phyloP scores from a whole-genome alignment of 352 stramenopile genomes.

The Phytophthora pisi region DNA sequence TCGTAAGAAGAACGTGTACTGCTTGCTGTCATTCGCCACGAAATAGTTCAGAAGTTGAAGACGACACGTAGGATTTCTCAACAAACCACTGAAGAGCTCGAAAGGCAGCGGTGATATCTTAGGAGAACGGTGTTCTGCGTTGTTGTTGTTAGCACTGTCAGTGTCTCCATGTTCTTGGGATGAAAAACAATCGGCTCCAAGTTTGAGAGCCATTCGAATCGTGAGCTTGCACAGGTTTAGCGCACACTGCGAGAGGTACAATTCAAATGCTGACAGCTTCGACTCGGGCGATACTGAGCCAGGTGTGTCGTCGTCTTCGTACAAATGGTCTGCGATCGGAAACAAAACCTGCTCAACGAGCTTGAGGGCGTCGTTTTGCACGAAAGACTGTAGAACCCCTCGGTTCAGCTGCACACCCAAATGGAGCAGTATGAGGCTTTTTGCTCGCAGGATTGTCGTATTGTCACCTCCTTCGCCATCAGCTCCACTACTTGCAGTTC shows the following conservation, averaged over 20 bases:
- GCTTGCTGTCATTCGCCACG: constrained; percentile 56
- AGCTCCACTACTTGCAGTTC: neutral
- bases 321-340: constrained; percentile 32
- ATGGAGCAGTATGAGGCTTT: constrained; percentile 67
- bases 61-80: constrained; percentile 56
- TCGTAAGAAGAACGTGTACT: constrained; percentile 73
- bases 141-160: constrained; percentile 20
- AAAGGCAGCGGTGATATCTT: constrained; percentile 57
- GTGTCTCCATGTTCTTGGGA: constrained; percentile 33
- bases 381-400: constrained; percentile 45
- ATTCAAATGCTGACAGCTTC: constrained; percentile 35
- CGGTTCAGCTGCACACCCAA: constrained; percentile 59
- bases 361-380: constrained; percentile 39
- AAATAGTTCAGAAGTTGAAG: constrained; percentile 66
- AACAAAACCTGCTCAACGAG: constrained; percentile 41
- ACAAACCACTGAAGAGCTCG: constrained; percentile 49
- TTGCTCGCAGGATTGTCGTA: constrained; percentile 53
- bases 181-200: constrained; percentile 70
- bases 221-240: constrained; percentile 60
- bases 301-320: constrained; percentile 7
- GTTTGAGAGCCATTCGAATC: constrained; percentile 69
- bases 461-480: constrained; percentile 5
- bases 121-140: constrained; percentile 19
- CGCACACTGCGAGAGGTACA: constrained; percentile 68
- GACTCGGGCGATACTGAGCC: constrained; percentile 7